Evolutionary conservation across 768 basidiomycete species (phyloP).

Genomic region (Tylopilus subfusipes): DNA sequence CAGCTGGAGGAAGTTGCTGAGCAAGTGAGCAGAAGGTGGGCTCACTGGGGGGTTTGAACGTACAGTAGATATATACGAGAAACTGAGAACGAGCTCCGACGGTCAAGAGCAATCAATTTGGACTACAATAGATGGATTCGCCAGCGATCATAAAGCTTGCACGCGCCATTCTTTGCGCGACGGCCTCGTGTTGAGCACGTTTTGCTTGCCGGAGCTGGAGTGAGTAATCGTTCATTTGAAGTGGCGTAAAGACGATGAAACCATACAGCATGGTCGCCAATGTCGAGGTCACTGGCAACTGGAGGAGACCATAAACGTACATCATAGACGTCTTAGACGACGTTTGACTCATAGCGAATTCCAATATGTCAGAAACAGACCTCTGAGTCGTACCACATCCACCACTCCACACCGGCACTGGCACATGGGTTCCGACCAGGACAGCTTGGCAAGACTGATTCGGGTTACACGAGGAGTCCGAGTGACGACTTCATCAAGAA

Average conservation of each 20-base stretch:
- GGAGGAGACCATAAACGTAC: not conserved
- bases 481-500: not conserved
- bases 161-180: conserved; percentile 15
- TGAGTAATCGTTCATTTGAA: conserved; percentile 29
- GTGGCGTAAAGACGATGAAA: conserved; percentile 19
- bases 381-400: not conserved
- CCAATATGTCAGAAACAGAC: not conserved
- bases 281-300: not conserved
- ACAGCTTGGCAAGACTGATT: conserved; percentile 2
- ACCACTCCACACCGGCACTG: not conserved
- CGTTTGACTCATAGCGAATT: not conserved
- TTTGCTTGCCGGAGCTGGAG: conserved; percentile 28
- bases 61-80: conserved; percentile 27
- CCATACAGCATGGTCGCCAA: conserved; percentile 4
- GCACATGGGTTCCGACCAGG: not conserved
- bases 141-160: conserved; percentile 23
- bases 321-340: not conserved
- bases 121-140: conserved; percentile 21
- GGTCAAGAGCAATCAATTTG: conserved; percentile 23
- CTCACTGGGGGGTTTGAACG: conserved; percentile 9
- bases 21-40: conserved; percentile 11
- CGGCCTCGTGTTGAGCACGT: conserved; percentile 34
- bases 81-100: conserved; percentile 20
- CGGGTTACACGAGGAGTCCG: conserved; percentile 4
- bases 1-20: conserved; percentile 4